These are phyloP conservation scores for Suhomyces wounanorum DNA, from an alignment of 1,139 yeast species.

Conservation along the genomic window DNA sequence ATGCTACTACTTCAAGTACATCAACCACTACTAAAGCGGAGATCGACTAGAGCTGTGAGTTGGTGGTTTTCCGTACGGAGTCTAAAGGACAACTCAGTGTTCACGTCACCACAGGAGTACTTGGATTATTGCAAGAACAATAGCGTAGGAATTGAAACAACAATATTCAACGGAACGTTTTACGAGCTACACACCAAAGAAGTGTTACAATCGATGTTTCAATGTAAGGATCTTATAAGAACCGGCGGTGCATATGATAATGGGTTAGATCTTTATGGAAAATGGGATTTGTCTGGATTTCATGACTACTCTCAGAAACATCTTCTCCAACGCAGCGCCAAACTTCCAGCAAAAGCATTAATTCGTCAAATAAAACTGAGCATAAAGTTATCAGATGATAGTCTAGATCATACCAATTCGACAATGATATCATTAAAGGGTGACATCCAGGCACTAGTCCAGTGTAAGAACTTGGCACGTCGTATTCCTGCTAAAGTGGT, in stretches of 20 bases:
- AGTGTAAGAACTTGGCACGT: slow-evolving; percentile 55
- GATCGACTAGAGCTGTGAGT: neutral
- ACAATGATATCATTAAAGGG: slow-evolving; percentile 22
- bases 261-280: slow-evolving; percentile 69
- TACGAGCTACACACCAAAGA: slow-evolving; percentile 63
- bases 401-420: neutral
- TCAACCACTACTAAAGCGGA: neutral
- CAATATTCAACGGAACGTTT: slow-evolving; percentile 67
- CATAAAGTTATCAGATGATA: neutral
- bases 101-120: slow-evolving; percentile 25
- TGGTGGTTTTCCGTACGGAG: neutral
- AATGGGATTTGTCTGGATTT: slow-evolving; percentile 51
- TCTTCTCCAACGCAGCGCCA: slow-evolving; percentile 1
- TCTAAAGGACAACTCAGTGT: neutral
- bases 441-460: slow-evolving; percentile 48
- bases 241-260: slow-evolving; percentile 72
- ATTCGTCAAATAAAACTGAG: slow-evolving; percentile 11
- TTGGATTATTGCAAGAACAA: slow-evolving; percentile 31
- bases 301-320: slow-evolving; percentile 16
- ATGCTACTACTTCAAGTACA: neutral
- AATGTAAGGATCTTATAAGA: slow-evolving; percentile 42
- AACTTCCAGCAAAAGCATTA: slow-evolving; percentile 11
- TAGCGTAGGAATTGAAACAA: slow-evolving; percentile 30
- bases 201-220: slow-evolving; percentile 42
- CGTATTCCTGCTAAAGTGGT: slow-evolving; percentile 54